Conservation (phyloP, 495 filamentous ascomycete species). For the Geoglossum glabrum region DNA sequence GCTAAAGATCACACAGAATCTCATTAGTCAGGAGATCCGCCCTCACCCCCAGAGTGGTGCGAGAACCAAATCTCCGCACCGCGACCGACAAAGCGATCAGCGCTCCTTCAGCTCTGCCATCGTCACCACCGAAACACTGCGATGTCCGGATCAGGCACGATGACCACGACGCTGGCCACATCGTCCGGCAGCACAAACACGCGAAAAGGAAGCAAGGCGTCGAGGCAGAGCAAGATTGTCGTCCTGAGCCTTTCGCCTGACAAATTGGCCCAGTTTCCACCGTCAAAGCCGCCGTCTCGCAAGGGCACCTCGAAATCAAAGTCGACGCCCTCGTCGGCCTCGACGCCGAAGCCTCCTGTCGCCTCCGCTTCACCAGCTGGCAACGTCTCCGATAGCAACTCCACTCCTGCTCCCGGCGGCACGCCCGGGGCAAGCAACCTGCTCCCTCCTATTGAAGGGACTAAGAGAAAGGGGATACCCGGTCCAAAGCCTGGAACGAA, state of each 20-base stretch:
- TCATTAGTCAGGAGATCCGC: not conserved
- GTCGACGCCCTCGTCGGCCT: not conserved
- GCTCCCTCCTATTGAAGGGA: conserved; percentile 27
- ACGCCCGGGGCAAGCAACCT: conserved; percentile 22
- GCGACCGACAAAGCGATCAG: not conserved
- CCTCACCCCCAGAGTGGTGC: not conserved
- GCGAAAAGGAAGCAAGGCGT: conserved; percentile 1
- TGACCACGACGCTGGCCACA: not conserved
- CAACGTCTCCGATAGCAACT: conserved; percentile 27
- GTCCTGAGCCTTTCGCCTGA: conserved; percentile 2
- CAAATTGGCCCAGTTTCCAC: conserved; percentile 2
- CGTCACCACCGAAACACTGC: not conserved
- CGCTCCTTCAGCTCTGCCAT: not conserved
- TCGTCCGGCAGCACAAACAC: not conserved
- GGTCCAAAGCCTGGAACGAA: conserved; percentile 38
- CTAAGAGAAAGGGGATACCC: conserved; percentile 39
- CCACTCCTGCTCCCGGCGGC: conserved; percentile 21
- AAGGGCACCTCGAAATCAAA: conserved; percentile 4
- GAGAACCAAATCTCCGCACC: not conserved
- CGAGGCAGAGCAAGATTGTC: conserved; percentile 5
- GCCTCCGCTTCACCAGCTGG: conserved; percentile 13
- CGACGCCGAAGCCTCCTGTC: conserved; percentile 2
- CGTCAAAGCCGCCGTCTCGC: not conserved
- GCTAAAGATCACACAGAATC: not conserved
- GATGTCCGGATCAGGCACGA: not conserved